Evolutionary conservation across 2,329 filamentous ascomycete genomes (phyloP).

Genomic region (Stachybotrys elegans): DNA sequence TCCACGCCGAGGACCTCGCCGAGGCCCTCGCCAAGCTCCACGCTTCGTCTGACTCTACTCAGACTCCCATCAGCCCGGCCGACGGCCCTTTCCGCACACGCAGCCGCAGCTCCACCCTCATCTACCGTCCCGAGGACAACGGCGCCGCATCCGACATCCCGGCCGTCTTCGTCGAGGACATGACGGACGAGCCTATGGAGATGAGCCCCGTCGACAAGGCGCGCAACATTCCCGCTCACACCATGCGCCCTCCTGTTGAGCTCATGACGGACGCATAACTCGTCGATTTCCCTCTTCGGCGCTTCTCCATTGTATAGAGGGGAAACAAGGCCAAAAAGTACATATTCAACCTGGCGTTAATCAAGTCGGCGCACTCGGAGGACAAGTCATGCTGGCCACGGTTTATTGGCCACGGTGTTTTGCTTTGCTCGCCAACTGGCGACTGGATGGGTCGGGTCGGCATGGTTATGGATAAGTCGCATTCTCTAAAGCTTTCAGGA

Average conservation of each 20-base stretch:
- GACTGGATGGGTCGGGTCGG: no score
- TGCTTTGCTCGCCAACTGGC: no score
- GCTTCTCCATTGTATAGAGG: no score
- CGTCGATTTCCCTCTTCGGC: no score
- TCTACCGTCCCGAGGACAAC: constrained; percentile 58
- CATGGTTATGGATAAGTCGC: no score
- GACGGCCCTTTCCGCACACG: constrained; percentile 30
- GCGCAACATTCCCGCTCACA: constrained; percentile 54
- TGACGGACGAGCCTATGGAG: constrained; percentile 48
- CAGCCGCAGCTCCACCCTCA: constrained; percentile 60
- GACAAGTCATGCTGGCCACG: no score
- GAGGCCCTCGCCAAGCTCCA: constrained; percentile 60
- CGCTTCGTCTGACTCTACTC: constrained; percentile 26
- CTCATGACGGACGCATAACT: constrained; percentile 50
- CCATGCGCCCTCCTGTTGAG: constrained; percentile 59
- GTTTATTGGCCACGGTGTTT: no score
- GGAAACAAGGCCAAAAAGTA: no score
- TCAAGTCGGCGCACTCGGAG: no score
- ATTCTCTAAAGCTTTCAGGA: no score
- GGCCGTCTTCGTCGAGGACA: constrained; percentile 63
- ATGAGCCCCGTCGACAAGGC: constrained; percentile 35
- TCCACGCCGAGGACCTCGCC: constrained; percentile 65
- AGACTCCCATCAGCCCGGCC: constrained; percentile 24
- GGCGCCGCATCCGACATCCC: constrained; percentile 52
- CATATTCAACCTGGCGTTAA: no score